These are phyloP conservation scores for Syzygium malaccense DNA, from an alignment of 441 rosid genomes.

Conservation along the genomic window DNA sequence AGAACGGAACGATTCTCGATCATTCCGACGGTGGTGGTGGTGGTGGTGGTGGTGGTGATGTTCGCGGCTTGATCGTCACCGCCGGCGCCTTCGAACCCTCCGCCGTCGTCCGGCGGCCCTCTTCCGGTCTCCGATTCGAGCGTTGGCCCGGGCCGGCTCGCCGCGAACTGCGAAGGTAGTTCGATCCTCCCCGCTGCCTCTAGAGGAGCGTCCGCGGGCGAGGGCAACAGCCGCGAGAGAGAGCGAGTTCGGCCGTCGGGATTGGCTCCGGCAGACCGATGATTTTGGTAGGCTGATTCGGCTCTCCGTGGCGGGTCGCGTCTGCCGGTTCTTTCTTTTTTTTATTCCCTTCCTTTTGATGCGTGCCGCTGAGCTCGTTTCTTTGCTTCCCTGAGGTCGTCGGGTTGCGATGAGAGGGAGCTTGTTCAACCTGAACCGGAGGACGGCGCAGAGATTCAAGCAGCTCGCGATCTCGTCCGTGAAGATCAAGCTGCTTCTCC, in stretches of 20 bases:
- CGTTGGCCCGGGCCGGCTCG: background rate
- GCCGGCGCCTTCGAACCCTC: background rate
- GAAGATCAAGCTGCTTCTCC: conserved; percentile 63
- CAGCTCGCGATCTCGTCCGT: conserved; percentile 35
- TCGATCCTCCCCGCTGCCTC: background rate
- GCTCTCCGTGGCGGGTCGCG: conserved; percentile 9
- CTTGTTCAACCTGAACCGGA: conserved; percentile 44
- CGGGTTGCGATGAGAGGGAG: conserved; percentile 45
- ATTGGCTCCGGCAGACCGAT: background rate
- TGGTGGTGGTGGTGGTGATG: fast-evolving
- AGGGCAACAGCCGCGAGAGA: background rate
- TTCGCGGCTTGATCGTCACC: background rate
- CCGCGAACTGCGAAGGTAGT: background rate
- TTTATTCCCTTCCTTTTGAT: background rate
- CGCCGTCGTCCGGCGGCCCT: background rate
- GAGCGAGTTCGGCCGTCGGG: background rate
- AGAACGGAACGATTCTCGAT: background rate
- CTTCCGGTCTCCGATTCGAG: background rate
- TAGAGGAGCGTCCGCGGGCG: background rate
- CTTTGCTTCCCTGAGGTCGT: background rate
- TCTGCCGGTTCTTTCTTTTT: background rate
- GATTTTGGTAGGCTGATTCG: background rate
- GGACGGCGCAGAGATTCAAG: conserved; percentile 58
- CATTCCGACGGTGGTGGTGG: background rate
- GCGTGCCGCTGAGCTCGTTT: background rate